phyloP scores from a whole-genome alignment of 192 early-diverging fungal species.

The Anaeromyces robustus region DNA sequence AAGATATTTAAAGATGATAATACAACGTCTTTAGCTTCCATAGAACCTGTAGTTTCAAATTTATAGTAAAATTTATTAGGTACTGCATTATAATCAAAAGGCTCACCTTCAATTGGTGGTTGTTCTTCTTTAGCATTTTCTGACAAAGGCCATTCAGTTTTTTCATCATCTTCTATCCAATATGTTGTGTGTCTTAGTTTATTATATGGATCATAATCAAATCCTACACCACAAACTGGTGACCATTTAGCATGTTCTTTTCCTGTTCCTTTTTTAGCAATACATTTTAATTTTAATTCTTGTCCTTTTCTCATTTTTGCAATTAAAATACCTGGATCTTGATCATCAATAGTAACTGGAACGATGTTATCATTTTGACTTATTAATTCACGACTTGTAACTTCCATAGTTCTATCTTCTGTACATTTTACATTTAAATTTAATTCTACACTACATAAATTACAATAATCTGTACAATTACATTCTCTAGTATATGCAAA shows the following conservation, averaged over 20 bases:
- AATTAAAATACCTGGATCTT: slow-evolving; percentile 65
- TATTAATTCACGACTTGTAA: slow-evolving; percentile 69
- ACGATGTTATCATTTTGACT: slow-evolving; percentile 14
- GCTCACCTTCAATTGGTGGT: slow-evolving; percentile 14
- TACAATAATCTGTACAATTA: slow-evolving; percentile 13
- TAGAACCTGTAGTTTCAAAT: slow-evolving; percentile 37
- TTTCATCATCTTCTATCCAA: slow-evolving; percentile 78
- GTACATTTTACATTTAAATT: slow-evolving; percentile 72
- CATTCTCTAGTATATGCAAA: slow-evolving; percentile 64
- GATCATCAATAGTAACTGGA: slow-evolving; percentile 33
- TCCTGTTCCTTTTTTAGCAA: slow-evolving; percentile 91
- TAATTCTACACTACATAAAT: slow-evolving; percentile 65
- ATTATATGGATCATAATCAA: slow-evolving; percentile 98
- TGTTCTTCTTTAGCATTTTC: slow-evolving; percentile 18
- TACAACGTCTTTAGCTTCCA: slow-evolving; percentile 24
- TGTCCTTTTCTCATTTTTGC: slow-evolving; percentile 83
- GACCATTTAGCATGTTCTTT: slow-evolving; percentile 98
- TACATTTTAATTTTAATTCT: slow-evolving; percentile 73
- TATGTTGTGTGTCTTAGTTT: slow-evolving; percentile 61
- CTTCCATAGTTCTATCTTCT: slow-evolving; percentile 55
- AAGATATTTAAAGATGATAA: slow-evolving; percentile 18
- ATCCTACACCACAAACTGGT: slow-evolving; percentile 55
- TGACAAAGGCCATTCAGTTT: slow-evolving; percentile 63
- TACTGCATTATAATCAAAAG: slow-evolving; percentile 65
- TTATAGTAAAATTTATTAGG: slow-evolving; percentile 63